A percentile compares a stretch with the other conserved stretches of the same genome.
Conservation (phyloP, 2,329 filamentous ascomycete genomes). For the Neonectria punicea region DNA sequence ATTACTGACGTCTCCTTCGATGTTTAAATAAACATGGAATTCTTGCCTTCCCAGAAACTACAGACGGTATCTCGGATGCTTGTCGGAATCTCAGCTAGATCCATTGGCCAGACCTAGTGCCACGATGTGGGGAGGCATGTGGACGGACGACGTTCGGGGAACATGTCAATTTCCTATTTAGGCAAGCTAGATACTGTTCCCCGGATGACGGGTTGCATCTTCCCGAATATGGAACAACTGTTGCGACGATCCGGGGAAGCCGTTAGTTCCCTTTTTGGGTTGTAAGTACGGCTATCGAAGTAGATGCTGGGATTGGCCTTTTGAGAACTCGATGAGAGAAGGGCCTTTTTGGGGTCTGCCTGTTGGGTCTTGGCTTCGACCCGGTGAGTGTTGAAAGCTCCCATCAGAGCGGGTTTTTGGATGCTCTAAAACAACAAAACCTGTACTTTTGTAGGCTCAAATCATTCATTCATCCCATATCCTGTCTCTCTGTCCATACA, state of each 20-base stretch:
- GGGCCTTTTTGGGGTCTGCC: no score
- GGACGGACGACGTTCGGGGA: neutral
- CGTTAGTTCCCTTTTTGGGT: neutral
- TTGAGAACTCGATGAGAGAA: no score
- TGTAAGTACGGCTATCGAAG: no score
- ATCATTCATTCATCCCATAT: neutral
- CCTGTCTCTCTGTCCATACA: neutral
- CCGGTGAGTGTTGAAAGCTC: no score
- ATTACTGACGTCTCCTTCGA: no score
- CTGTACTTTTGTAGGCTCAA: neutral
- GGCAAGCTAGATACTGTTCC: neutral
- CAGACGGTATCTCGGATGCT: no score
- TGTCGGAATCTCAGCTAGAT: neutral
- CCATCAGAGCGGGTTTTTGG: neutral
- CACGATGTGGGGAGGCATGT: neutral
- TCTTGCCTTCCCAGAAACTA: no score
- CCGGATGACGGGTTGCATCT: neutral
- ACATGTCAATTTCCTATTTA: conserved; percentile 3
- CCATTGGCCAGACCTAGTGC: neutral
- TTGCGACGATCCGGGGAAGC: neutral
- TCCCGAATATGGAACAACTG: neutral
- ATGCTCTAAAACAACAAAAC: neutral
- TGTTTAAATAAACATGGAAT: no score
- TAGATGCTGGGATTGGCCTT: no score
- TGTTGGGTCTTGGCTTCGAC: no score